These are phyloP conservation scores for Xylariales sp. DNA, from an alignment of 2,329 filamentous ascomycete species.

Conservation along the genomic window DNA sequence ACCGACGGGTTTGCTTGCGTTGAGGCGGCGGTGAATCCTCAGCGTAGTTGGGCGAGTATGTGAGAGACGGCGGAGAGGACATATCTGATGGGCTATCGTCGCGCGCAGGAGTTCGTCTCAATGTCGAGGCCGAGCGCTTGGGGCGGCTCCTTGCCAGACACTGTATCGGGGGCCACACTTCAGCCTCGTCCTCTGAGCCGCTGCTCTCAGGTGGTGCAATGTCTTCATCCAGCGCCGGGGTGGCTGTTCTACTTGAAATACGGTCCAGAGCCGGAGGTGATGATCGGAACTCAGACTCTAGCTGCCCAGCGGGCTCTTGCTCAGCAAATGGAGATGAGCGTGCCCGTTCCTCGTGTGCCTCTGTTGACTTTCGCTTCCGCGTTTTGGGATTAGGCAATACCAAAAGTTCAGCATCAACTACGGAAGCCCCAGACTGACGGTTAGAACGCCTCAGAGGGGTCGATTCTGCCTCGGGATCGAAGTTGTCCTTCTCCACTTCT, in stretches of 20 bases:
- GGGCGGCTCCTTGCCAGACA: constrained; percentile 41
- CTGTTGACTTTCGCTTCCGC: constrained; percentile 55
- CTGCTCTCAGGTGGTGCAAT: constrained; percentile 54
- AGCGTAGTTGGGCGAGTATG: constrained; percentile 58
- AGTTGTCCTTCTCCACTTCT: constrained; percentile 45
- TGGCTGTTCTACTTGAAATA: constrained; percentile 19
- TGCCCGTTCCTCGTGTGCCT: constrained; percentile 31
- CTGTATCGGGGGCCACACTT: constrained; percentile 49
- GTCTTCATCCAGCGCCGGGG: constrained; percentile 42
- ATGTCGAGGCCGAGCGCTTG: constrained; percentile 17
- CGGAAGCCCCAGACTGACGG: constrained; percentile 23
- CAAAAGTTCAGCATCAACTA: constrained; percentile 20
- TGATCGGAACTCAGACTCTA: constrained; percentile 18
- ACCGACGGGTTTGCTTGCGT: constrained; percentile 26
- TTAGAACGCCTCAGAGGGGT: constrained; percentile 56
- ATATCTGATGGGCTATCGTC: constrained; percentile 45
- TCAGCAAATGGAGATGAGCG: constrained; percentile 29
- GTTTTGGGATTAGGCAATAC: constrained; percentile 31
- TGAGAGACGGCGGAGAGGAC: constrained; percentile 62
- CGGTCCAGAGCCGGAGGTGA: constrained; percentile 18
- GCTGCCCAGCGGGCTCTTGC: constrained; percentile 15
- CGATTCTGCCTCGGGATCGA: constrained; percentile 62
- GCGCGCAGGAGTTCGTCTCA: constrained; percentile 31
- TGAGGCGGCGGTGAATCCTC: constrained; percentile 22
- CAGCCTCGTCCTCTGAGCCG: constrained; percentile 36